Percentiles rank a stretch among this genome's conserved stretches.
Evolutionary conservation across 345 rosid species (phyloP).

Genomic region (Citrus australasica): DNA sequence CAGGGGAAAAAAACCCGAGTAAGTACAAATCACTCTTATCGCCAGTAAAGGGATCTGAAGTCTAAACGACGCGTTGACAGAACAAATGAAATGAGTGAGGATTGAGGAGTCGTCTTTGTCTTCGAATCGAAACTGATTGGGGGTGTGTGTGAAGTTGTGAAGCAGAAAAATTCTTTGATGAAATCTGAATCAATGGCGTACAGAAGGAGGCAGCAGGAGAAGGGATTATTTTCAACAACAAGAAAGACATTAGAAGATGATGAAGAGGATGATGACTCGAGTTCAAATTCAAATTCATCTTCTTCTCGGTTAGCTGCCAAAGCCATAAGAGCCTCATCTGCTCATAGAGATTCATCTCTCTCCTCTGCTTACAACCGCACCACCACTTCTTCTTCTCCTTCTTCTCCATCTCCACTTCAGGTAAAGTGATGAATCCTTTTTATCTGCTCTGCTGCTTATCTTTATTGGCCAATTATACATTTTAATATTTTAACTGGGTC

Average conservation of each 20-base stretch:
- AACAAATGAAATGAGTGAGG: neutral
- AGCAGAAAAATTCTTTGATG: neutral
- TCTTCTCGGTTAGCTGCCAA: conserved; percentile 60
- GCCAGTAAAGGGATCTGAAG: neutral
- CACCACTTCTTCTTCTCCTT: neutral
- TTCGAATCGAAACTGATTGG: neutral
- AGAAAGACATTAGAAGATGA: neutral
- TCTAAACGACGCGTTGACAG: neutral
- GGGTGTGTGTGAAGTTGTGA: neutral
- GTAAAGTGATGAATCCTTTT: conserved; percentile 13
- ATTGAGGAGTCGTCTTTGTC: neutral
- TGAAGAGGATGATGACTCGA: conserved; percentile 10
- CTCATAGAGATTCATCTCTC: conserved; percentile 63
- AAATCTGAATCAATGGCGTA: conserved; percentile 32
- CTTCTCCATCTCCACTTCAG: conserved; percentile 13
- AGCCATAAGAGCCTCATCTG: conserved; percentile 84
- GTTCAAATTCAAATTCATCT: conserved; percentile 22
- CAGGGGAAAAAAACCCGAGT: too few relatives aligned
- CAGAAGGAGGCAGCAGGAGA: conserved; percentile 35
- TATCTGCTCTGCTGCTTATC: neutral
- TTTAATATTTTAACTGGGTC: too few relatives aligned
- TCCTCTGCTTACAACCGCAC: conserved; percentile 49
- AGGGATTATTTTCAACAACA: neutral
- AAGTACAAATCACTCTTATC: too few relatives aligned
- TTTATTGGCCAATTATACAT: neutral